phyloP scores from a whole-genome alignment of 495 filamentous ascomycete species.

The Poronia punctata region DNA sequence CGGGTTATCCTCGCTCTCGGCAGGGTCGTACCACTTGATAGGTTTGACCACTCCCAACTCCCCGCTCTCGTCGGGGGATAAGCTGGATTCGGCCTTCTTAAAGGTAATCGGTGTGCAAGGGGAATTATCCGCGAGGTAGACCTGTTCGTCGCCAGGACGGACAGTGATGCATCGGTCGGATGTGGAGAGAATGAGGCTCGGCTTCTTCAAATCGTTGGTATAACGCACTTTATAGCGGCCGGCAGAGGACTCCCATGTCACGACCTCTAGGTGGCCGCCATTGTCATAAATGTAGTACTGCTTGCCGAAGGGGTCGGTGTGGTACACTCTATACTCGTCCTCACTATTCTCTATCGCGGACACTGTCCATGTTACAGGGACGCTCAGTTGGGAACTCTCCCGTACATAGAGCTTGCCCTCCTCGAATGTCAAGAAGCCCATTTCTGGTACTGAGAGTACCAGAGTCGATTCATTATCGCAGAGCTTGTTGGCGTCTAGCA shows the following conservation, averaged over 20 bases:
- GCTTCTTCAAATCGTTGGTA: neutral
- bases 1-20: neutral
- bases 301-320: neutral
- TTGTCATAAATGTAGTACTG: neutral
- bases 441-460: neutral
- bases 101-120: neutral
- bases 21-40: neutral
- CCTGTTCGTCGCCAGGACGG: neutral
- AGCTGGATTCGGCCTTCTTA: neutral
- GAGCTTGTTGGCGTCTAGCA: neutral
- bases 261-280: neutral
- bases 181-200: neutral
- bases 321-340: neutral
- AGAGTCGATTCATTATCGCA: neutral
- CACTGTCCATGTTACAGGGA: neutral
- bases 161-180: neutral
- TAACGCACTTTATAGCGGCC: constrained; percentile 1
- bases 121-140: neutral
- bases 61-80: neutral
- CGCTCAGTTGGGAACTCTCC: neutral
- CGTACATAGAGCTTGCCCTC: neutral
- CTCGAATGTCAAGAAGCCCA: neutral
- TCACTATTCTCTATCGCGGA: neutral
- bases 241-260: neutral
- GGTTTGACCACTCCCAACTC: neutral